Evolutionary conservation across 2,329 filamentous ascomycete species (phyloP).

Genomic region (Colletotrichum liriopes): DNA sequence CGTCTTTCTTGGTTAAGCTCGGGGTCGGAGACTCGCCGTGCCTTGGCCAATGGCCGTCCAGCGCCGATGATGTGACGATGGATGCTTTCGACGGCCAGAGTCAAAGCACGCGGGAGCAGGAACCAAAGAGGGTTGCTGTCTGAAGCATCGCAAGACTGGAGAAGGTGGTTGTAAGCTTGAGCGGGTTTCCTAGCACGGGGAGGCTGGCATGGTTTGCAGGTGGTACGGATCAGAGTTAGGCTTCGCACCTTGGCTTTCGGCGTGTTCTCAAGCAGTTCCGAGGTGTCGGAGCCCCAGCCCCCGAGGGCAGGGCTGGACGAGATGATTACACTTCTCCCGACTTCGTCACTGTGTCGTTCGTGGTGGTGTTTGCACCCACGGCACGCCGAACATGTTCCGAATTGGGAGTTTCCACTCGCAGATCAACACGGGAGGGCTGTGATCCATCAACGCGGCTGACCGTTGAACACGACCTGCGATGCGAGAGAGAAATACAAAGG

Average conservation of each 20-base stretch:
- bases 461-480: neutral
- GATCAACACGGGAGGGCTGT: constrained; percentile 25
- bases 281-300: too few species aligned
- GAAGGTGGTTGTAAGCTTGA: constrained; percentile 9
- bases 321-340: neutral
- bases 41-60: constrained; percentile 6
- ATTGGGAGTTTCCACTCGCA: constrained; percentile 17
- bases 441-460: constrained; percentile 23
- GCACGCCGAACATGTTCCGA: neutral
- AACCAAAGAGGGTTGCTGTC: constrained; percentile 12
- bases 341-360: neutral
- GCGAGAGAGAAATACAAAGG: too few species aligned
- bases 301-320: neutral
- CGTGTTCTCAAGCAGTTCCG: neutral
- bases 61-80: constrained; percentile 6
- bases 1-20: constrained; percentile 24
- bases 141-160: constrained; percentile 5
- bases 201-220: neutral
- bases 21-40: constrained; percentile 1
- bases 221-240: neutral
- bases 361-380: neutral
- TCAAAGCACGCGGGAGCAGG: neutral
- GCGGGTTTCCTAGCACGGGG: neutral
- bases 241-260: constrained; percentile 5
- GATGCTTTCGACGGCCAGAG: neutral